phyloP scores from a whole-genome alignment of 73 alveolate genomes.

The Durusdinium trenchii region DNA sequence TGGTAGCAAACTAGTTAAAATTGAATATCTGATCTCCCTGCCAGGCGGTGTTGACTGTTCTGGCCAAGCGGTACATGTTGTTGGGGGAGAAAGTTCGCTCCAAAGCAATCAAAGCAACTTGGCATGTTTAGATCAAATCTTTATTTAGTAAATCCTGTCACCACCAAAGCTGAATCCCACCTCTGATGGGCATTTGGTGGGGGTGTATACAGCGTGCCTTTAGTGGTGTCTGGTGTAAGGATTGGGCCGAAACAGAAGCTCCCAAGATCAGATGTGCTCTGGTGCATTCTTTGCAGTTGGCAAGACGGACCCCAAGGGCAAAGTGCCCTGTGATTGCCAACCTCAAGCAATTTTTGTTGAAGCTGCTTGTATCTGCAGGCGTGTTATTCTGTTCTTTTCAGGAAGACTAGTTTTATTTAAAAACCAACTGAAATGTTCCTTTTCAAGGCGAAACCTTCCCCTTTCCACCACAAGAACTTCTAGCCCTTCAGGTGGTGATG shows the following conservation, averaged over 20 bases:
- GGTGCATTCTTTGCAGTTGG: background rate
- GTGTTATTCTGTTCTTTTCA: background rate
- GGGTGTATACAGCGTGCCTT: too few relatives aligned
- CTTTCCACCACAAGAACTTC: background rate
- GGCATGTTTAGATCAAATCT: too few relatives aligned
- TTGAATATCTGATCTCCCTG: too few relatives aligned
- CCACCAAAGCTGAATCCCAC: too few relatives aligned
- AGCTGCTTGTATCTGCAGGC: background rate
- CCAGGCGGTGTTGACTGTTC: background rate
- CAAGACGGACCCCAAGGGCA: background rate
- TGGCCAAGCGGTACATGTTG: slow-evolving; percentile 1
- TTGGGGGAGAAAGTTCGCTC: background rate
- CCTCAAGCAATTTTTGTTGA: background rate
- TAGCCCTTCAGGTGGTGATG: background rate
- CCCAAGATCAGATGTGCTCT: background rate
- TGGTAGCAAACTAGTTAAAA: too few relatives aligned
- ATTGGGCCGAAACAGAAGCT: background rate
- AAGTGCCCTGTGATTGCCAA: background rate
- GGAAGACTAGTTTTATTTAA: background rate
- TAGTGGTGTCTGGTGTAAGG: too few relatives aligned
- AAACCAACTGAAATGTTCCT: background rate
- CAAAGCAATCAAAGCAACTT: background rate
- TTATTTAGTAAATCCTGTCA: too few relatives aligned
- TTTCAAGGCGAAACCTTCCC: background rate
- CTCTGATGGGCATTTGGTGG: too few relatives aligned